Conservation (phyloP, 2,329 filamentous ascomycete species). For the Arthrobotrys conoides region DNA sequence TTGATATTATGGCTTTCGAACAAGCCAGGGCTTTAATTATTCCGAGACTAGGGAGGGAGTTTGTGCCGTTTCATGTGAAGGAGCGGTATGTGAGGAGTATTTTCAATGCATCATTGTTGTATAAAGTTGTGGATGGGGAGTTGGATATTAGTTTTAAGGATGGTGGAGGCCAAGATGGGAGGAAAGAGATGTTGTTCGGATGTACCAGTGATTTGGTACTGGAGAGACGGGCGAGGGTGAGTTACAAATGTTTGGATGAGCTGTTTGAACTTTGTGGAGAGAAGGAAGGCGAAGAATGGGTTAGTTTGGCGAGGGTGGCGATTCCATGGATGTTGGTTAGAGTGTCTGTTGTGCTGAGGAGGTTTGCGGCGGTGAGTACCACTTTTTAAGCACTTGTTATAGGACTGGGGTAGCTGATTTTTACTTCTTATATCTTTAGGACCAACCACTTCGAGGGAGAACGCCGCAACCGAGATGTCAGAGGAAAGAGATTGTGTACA, state of each 20-base stretch:
- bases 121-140: constrained; percentile 62
- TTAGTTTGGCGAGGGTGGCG: constrained; percentile 79
- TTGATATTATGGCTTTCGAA: constrained; percentile 83
- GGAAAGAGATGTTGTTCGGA: constrained; percentile 52
- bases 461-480: constrained; percentile 91
- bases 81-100: constrained; percentile 80
- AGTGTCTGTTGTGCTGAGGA: constrained; percentile 82
- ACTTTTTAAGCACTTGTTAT: background rate
- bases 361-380: constrained; percentile 77
- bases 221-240: constrained; percentile 73
- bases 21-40: constrained; percentile 80
- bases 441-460: constrained; percentile 87
- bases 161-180: background rate
- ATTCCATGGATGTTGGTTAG: constrained; percentile 87
- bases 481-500: constrained; percentile 81
- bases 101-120: constrained; percentile 70
- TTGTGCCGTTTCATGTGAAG: constrained; percentile 77
- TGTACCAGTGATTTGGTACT: constrained; percentile 62
- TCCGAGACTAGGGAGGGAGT: constrained; percentile 77
- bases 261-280: constrained; percentile 71
- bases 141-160: constrained; percentile 51
- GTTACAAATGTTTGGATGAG: constrained; percentile 84
- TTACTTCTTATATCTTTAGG: constrained; percentile 67
- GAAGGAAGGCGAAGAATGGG: constrained; percentile 56
- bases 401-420: constrained; percentile 3